Conservation (phyloP, 2,329 filamentous ascomycete species). For the Arachnopeziza araneosa region DNA sequence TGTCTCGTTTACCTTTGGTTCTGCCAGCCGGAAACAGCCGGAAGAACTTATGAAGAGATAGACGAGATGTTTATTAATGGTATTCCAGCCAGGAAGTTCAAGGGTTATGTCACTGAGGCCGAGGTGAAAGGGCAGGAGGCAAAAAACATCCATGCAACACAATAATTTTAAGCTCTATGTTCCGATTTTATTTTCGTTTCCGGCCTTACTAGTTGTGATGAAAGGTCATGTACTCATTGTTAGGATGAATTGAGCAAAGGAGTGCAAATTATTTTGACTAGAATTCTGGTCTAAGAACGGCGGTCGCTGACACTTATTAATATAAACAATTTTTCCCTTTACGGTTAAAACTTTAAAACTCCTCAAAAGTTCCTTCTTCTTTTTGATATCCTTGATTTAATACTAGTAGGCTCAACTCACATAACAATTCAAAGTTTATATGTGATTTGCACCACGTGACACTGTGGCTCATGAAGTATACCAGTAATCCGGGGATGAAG, state of each 20-base stretch:
- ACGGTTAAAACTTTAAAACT: no score
- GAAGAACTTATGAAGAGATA: slow-evolving; percentile 15
- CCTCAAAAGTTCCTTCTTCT: no score
- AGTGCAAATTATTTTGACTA: no score
- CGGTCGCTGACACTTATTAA: no score
- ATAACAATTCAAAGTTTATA: background rate
- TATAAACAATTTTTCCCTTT: no score
- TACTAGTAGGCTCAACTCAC: background rate
- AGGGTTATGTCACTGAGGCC: background rate
- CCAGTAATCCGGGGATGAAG: background rate
- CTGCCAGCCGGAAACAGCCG: slow-evolving; percentile 33
- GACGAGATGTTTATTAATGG: slow-evolving; percentile 16
- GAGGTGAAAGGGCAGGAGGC: background rate
- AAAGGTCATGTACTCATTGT: no score
- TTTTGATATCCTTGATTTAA: no score
- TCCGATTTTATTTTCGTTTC: no score
- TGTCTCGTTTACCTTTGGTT: slow-evolving; percentile 33
- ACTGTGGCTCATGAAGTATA: background rate
- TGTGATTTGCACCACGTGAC: background rate
- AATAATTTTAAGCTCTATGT: background rate
- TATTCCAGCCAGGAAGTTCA: slow-evolving; percentile 14
- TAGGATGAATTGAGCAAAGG: no score
- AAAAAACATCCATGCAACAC: background rate
- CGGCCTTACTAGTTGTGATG: no score
- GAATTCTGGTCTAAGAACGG: no score